A percentile compares a stretch with the other conserved stretches of the same genome.
Evolutionary conservation across 2,329 filamentous ascomycete genomes (phyloP).

Genomic region (Exophiala calicioides): DNA sequence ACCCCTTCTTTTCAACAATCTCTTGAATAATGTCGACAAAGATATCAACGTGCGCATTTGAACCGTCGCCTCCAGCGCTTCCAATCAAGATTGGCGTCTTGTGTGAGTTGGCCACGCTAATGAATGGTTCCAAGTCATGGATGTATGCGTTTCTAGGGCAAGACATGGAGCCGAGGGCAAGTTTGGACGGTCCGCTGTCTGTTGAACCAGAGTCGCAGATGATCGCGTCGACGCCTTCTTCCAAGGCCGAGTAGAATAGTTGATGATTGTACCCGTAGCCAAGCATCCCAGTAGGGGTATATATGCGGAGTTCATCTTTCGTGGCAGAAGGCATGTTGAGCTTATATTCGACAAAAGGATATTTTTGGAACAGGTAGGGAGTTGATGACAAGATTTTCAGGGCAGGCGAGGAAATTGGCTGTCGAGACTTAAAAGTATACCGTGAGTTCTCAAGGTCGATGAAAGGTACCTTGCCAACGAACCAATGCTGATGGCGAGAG

Average conservation of each 20-base stretch:
- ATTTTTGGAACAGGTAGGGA: no score
- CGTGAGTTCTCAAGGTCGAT: no score
- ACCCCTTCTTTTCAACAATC: conserved; percentile 33
- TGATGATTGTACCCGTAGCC: no score
- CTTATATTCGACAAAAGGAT: no score
- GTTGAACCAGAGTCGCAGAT: conserved; percentile 38
- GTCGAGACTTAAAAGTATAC: no score
- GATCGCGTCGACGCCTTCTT: conserved; percentile 24
- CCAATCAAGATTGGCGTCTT: conserved; percentile 40
- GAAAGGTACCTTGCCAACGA: no score
- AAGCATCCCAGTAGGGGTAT: no score
- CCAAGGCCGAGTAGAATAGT: not conserved
- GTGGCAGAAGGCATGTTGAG: no score
- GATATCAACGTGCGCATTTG: conserved; percentile 43
- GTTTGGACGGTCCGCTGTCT: conserved; percentile 35
- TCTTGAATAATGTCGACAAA: conserved; percentile 43
- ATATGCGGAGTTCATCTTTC: no score
- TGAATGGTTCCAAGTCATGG: conserved; percentile 9
- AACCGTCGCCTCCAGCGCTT: conserved; percentile 52
- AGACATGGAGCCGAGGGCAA: conserved; percentile 33
- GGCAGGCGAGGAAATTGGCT: no score
- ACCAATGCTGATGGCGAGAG: no score
- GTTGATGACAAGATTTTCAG: no score
- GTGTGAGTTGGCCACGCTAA: conserved; percentile 40
- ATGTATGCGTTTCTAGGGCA: conserved; percentile 5